Conservation (phyloP, 2,329 filamentous ascomycete genomes). For the Colletotrichum noveboracense region DNA sequence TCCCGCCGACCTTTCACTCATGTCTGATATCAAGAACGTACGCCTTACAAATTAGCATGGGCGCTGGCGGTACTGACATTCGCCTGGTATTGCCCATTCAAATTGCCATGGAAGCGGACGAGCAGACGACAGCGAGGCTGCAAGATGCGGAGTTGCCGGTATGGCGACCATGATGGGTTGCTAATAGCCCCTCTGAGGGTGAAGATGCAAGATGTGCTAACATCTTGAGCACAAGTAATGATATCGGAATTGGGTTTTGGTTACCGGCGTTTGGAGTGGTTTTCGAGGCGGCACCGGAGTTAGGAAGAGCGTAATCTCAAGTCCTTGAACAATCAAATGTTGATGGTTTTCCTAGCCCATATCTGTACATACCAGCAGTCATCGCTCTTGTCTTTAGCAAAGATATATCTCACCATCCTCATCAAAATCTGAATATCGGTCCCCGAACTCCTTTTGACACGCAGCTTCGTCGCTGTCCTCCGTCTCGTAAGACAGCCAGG, state of each 20-base stretch:
- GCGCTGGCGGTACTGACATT: slow-evolving; percentile 44
- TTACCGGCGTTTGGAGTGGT: not conserved
- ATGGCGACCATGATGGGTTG: not conserved
- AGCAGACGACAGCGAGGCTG: not conserved
- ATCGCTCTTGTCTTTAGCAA: not conserved
- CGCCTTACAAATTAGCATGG: slow-evolving; percentile 50
- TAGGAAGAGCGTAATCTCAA: not conserved
- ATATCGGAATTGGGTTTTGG: not conserved
- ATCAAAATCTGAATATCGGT: not conserved
- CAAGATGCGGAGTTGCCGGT: not conserved
- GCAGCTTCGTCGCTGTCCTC: not conserved
- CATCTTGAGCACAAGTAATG: not conserved
- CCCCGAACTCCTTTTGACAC: not conserved
- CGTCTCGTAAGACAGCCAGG: not conserved
- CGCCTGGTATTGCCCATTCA: slow-evolving; percentile 55
- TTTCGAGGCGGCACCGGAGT: not conserved
- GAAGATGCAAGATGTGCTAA: not conserved
- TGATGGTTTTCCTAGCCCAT: not conserved
- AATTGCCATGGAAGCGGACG: slow-evolving; percentile 46
- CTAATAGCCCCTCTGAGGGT: not conserved
- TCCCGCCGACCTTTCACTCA: slow-evolving; percentile 63
- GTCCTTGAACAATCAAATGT: accelerated
- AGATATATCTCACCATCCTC: not conserved
- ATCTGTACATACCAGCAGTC: not conserved
- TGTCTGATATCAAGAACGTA: slow-evolving; percentile 62